Evolutionary conservation across 2,329 filamentous ascomycete genomes (phyloP).

Genomic region (Beauveria asiatica): DNA sequence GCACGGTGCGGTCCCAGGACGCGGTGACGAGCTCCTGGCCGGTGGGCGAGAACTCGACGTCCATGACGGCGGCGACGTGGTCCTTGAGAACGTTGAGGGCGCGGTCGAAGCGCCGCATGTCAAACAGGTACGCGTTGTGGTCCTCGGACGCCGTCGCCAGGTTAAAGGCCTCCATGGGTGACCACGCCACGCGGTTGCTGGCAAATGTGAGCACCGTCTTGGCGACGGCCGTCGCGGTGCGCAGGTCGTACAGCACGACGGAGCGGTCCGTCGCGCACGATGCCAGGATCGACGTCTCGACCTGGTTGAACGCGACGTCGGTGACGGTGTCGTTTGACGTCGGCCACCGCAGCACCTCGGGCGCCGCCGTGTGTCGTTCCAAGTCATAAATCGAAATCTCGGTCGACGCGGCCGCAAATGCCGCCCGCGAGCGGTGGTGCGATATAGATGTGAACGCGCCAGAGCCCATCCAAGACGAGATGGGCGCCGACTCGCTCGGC

Average conservation of each 20-base stretch:
- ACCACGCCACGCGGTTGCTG: slow-evolving; percentile 81
- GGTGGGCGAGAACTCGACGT: slow-evolving; percentile 89
- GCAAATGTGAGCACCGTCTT: slow-evolving; percentile 76
- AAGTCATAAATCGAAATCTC: slow-evolving; percentile 85
- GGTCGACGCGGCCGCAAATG: slow-evolving; percentile 71
- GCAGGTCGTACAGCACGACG: slow-evolving; percentile 83
- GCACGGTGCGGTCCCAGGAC: slow-evolving; percentile 75
- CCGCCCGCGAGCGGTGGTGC: slow-evolving; percentile 69
- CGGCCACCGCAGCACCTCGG: slow-evolving; percentile 80
- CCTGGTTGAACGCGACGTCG: slow-evolving; percentile 81
- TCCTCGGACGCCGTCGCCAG: slow-evolving; percentile 91
- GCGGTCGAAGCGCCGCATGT: slow-evolving; percentile 83
- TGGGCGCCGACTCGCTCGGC: slow-evolving; percentile 56
- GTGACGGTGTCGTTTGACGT: slow-evolving; percentile 86
- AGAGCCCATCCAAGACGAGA: slow-evolving; percentile 76
- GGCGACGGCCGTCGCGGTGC: slow-evolving; percentile 73
- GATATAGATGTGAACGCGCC: slow-evolving; percentile 77
- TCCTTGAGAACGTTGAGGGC: slow-evolving; percentile 86
- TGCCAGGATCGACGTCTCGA: slow-evolving; percentile 83
- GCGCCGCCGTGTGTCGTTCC: slow-evolving; percentile 68
- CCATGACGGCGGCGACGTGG: slow-evolving; percentile 87
- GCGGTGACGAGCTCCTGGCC: slow-evolving; percentile 89
- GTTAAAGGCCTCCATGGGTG: slow-evolving; percentile 95
- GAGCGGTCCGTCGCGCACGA: slow-evolving; percentile 80
- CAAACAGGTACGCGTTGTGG: slow-evolving; percentile 81